phyloP scores from a whole-genome alignment of 2,329 filamentous ascomycete genomes.

The Lachnellula hyalina region DNA sequence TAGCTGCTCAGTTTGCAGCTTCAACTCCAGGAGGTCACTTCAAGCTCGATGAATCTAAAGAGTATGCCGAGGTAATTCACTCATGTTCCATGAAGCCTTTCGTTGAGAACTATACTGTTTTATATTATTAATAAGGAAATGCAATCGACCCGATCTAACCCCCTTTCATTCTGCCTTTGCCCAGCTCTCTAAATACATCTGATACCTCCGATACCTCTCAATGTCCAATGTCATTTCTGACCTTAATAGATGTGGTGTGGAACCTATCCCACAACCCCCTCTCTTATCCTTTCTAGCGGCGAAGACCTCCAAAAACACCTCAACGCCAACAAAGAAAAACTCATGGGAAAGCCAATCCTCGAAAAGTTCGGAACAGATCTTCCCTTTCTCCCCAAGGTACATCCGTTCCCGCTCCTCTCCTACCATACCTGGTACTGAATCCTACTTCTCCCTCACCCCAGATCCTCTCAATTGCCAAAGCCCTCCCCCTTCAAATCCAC shows the following conservation, averaged over 20 bases:
- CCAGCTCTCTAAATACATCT: too few relatives aligned
- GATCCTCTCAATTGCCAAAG: slow-evolving; percentile 70
- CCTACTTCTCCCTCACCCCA: slow-evolving; percentile 23
- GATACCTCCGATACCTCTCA: too few relatives aligned
- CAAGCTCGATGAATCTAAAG: slow-evolving; percentile 56
- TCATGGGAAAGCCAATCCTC: slow-evolving; percentile 58
- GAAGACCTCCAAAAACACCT: slow-evolving; percentile 61
- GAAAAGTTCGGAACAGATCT: slow-evolving; percentile 60
- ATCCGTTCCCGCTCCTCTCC: background rate
- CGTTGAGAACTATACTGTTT: too few relatives aligned
- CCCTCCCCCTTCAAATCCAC: slow-evolving; percentile 69
- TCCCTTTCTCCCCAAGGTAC: slow-evolving; percentile 66
- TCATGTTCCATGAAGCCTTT: too few relatives aligned
- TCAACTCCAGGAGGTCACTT: slow-evolving; percentile 60
- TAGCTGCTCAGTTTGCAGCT: slow-evolving; percentile 60
- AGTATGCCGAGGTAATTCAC: slow-evolving; percentile 49
- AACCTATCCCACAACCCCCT: slow-evolving; percentile 69
- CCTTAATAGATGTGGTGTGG: slow-evolving; percentile 61
- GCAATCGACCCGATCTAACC: too few relatives aligned
- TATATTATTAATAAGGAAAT: too few relatives aligned
- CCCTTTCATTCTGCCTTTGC: background rate
- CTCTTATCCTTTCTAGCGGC: slow-evolving; percentile 55
- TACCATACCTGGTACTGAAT: background rate
- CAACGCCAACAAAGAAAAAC: slow-evolving; percentile 52
- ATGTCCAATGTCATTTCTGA: slow-evolving; percentile 29